Base-by-base conservation (phyloP, 2,329 filamentous ascomycete species). In the Colletotrichum scovillei region DNA sequence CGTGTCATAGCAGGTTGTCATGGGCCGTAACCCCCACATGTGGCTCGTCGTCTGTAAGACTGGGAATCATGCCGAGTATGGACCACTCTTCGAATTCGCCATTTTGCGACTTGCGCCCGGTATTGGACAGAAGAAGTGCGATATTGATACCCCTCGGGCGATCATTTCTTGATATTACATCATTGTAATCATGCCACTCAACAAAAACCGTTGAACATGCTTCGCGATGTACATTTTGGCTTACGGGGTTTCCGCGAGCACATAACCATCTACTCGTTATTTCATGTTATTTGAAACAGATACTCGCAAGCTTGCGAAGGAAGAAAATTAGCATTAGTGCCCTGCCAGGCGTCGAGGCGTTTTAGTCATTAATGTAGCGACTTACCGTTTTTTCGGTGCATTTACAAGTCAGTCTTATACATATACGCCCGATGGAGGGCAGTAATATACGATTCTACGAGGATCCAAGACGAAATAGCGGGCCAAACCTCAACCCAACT, bases 311-410 rank as follows among this genome's bases (percentile, higher is more conserved):
- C 24, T 59, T 16, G 63, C 63, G 58, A 63, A 59, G 63, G 49
- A 56, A 38, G 52, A 28, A 38, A 32, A 14, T 26, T 5, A 55
- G 55, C 38, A 55, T 24, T 49, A 46, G 69, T 52, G 67, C 67
- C 63, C 68, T 49, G 58, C 52, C 19, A 60, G 69, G 72, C 72
- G 63, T 67, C 32, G 52, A 55, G 72, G 72, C 69, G 68, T 74
- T 74, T 72, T 68, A 58, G 49, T 49, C 55, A 59, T 60, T 49
- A 32, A 74, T 24, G 53, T 53, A 72, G 71, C 67, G 71, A 71
- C 53, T 53, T 71, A 16, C 59, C 58, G 57, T 63, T 66, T 68
- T 32, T 49, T 42, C 63, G 56, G 60, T 66, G 38, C 62, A 66
- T 73, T 65, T 49, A 56, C 56, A 63, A 62, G 49, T 28, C 63